Percentiles rank a stretch among this genome's conserved stretches.
These are phyloP conservation scores for Melaleuca quinquenervia DNA, from an alignment of 345 rosid species.

Conservation along the genomic window DNA sequence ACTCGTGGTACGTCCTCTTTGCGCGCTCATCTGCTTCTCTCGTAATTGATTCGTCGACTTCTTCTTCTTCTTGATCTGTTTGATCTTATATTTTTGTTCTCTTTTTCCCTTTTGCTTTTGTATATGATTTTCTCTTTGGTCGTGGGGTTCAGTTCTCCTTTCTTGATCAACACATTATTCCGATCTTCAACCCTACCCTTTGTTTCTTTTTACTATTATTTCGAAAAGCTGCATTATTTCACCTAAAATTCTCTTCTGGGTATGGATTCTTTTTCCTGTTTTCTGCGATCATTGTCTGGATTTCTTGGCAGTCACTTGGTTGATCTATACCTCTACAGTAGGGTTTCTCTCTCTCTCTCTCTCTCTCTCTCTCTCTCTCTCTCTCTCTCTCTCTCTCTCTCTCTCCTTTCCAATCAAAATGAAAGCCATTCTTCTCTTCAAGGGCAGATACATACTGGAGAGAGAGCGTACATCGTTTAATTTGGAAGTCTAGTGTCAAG, in stretches of 20 bases:
- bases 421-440: background rate
- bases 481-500: background rate
- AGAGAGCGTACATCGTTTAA: background rate
- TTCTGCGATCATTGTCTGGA: background rate
- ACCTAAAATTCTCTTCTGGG: background rate
- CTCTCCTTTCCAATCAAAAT: background rate
- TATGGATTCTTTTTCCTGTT: background rate
- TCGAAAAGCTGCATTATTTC: background rate
- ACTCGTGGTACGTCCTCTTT: slow-evolving; percentile 22
- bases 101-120: background rate
- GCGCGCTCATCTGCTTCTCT: background rate
- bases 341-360: background rate
- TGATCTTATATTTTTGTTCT: background rate
- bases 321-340: background rate
- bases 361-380: background rate
- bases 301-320: background rate
- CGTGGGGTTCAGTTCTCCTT: background rate
- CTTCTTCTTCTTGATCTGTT: background rate
- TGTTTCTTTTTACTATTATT: background rate
- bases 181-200: background rate
- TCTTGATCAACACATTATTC: background rate
- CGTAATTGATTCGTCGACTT: background rate
- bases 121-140: background rate
- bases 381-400: background rate
- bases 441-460: background rate